A percentile compares a stretch with the other conserved stretches of the same genome.
These are phyloP conservation scores for Chaetomiaceae sp. DNA, from an alignment of 2,329 filamentous ascomycete genomes.

Conservation along the genomic window DNA sequence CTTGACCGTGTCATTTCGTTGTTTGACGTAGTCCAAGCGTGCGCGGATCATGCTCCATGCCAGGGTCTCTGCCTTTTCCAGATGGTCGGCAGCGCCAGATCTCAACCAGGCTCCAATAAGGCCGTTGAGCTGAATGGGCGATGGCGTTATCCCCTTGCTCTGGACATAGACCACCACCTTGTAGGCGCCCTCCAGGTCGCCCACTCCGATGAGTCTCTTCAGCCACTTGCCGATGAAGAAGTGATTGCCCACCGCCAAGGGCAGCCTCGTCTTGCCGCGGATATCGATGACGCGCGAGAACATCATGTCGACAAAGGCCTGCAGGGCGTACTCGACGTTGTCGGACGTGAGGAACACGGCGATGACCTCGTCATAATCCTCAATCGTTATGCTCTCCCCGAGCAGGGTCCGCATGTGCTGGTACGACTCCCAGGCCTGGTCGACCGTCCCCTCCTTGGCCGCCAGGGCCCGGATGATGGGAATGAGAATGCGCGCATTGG, in stretches of 20 bases:
- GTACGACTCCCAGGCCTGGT: constrained; percentile 65
- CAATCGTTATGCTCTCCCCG: constrained; percentile 57
- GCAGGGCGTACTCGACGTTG: constrained; percentile 62
- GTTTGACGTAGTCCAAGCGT: constrained; percentile 59
- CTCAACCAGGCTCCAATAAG: constrained; percentile 76
- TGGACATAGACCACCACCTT: constrained; percentile 74
- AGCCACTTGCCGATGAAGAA: constrained; percentile 89
- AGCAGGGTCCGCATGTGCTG: constrained; percentile 58
- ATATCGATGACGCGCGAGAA: constrained; percentile 52
- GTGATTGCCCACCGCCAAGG: constrained; percentile 57
- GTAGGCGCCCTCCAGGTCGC: constrained; percentile 65
- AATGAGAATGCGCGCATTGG: constrained; percentile 55
- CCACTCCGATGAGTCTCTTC: constrained; percentile 72
- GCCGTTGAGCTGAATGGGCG: constrained; percentile 75
- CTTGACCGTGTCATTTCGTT: constrained; percentile 31
- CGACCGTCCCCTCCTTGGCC: constrained; percentile 44
- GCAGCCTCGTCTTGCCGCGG: constrained; percentile 39
- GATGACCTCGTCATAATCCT: constrained; percentile 73
- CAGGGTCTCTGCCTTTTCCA: constrained; percentile 60
- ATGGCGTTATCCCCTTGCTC: constrained; percentile 60
- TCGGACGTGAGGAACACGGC: constrained; percentile 65
- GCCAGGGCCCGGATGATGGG: constrained; percentile 67
- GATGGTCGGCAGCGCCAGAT: constrained; percentile 49
- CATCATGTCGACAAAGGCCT: constrained; percentile 89
- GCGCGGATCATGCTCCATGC: constrained; percentile 74